Conservation (phyloP, 768 basidiomycete genomes). For the Hydnomerulius pinastri region DNA sequence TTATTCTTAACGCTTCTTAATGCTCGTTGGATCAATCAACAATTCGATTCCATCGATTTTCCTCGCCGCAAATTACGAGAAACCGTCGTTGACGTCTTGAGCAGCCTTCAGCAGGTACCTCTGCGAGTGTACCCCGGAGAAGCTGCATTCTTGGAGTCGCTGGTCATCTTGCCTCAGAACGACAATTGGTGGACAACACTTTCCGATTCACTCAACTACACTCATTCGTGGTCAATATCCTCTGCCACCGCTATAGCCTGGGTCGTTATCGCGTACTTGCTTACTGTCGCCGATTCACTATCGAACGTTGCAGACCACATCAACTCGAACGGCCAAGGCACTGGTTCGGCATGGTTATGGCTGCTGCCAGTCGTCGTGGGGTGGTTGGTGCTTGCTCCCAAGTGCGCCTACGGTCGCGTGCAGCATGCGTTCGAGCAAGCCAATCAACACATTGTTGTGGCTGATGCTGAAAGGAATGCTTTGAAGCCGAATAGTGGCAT, state of each 20-base stretch:
- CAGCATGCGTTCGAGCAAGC: conserved; percentile 16
- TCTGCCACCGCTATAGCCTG: conserved; percentile 42
- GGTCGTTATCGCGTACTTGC: conserved; percentile 45
- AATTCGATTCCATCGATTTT: conserved; percentile 31
- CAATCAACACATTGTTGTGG: conserved; percentile 5
- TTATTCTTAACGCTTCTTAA: conserved; percentile 45
- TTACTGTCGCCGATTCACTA: conserved; percentile 19
- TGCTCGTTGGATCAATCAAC: conserved; percentile 41
- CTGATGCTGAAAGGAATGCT: background rate
- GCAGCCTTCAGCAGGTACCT: conserved; percentile 44
- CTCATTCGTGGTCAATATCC: conserved; percentile 42
- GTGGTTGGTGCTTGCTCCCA: conserved; percentile 43
- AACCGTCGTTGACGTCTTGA: conserved; percentile 36
- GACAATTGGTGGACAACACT: conserved; percentile 44
- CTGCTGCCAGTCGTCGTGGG: conserved; percentile 42
- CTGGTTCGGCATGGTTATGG: conserved; percentile 47
- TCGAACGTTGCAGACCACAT: conserved; percentile 20
- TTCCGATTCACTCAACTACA: conserved; percentile 35
- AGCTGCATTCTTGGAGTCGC: conserved; percentile 37
- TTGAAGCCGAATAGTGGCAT: conserved; percentile 10
- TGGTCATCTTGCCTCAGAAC: conserved; percentile 44
- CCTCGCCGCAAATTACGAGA: conserved; percentile 9
- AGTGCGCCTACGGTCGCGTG: conserved; percentile 38
- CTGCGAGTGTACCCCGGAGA: conserved; percentile 31
- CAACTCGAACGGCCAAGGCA: conserved; percentile 37